Base-by-base conservation (phyloP, 306 rosid species). In the Quercus gilva region DNA sequence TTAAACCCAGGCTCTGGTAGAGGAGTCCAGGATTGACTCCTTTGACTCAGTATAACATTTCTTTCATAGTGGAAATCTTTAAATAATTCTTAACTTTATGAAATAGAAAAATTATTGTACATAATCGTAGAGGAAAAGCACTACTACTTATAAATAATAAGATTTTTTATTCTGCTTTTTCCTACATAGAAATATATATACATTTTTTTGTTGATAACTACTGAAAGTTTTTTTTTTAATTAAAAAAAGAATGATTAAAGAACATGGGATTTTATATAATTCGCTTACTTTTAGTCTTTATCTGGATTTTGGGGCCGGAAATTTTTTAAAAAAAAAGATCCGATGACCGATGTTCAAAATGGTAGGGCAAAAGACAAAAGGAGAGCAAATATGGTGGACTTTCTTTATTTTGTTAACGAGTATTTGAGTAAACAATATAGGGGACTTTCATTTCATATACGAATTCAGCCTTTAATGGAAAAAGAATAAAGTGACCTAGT, bases 1-100 rank as follows among this genome's bases (percentile, higher is more conserved):
- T 84, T 77, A 69, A 74, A 20, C 23, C 65, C 73, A 55, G 74
- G 78, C 80, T 61, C 67, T 74, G 78, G 77, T 77, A 82, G 74
- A 77, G 4, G 2, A 41, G 45, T 41, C 69, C 77, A 9, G 45
- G 25, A 2, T 14, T 29, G 37, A 51, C 58, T 23, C 17, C 69
- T 77, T 56, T 67, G 74, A 75, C 45, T 69, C 64, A 13, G 19
- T 23, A 13, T 51, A 57, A 25, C 35, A 41, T 8, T 29, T 60
- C 1, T 33, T 71, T 49, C 5, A 1, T 10, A 49, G 12, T 49
- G 14, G 53, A 49, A 49, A 49, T 12, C 15, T 10, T 49, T 10
- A 49, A 12, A 49, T 49, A 49, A 49, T 49, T 49, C 53, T 13
- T 49, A 12, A 49, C 53, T 49, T 49, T 49, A 49, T 49, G 15